phyloP scores from a whole-genome alignment of 192 early-diverging fungal genomes.

The Podila minutissima region DNA sequence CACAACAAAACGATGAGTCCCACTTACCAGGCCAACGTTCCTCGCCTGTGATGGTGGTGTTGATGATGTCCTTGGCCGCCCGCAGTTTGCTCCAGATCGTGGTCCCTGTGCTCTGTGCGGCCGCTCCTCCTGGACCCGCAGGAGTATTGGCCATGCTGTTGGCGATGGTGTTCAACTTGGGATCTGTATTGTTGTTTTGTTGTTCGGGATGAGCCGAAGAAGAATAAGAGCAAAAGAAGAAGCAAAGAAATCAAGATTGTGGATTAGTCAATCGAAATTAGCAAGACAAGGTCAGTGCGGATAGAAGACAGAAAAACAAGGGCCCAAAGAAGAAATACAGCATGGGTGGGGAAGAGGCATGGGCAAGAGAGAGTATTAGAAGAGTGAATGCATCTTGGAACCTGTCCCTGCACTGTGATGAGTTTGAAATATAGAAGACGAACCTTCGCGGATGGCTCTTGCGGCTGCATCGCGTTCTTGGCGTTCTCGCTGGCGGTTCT shows the following conservation, averaged over 20 bases:
- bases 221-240: background rate
- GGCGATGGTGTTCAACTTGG: background rate
- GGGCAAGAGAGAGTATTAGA: background rate
- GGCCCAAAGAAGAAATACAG: background rate
- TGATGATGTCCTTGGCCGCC: constrained; percentile 46
- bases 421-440: background rate
- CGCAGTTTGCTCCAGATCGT: constrained; percentile 34
- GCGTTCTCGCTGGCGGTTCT: constrained; percentile 31
- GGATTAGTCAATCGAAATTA: too few relatives aligned
- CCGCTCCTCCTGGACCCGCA: constrained; percentile 2
- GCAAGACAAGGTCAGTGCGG: too few relatives aligned
- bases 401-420: background rate
- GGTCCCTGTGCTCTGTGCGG: constrained; percentile 22
- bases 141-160: background rate
- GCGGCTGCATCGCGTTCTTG: constrained; percentile 29
- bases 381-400: background rate
- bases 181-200: constrained; percentile 5
- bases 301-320: background rate
- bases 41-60: constrained; percentile 43
- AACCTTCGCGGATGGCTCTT: constrained; percentile 32
- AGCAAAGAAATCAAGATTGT: background rate
- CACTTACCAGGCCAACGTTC: constrained; percentile 49
- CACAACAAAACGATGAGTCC: background rate
- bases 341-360: background rate
- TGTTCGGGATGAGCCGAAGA: too few relatives aligned